Evolutionary conservation across 148 eudicot species (phyloP), one percentile per base, ranked within the genome.

Genomic region (Linanthus parryae): DNA sequence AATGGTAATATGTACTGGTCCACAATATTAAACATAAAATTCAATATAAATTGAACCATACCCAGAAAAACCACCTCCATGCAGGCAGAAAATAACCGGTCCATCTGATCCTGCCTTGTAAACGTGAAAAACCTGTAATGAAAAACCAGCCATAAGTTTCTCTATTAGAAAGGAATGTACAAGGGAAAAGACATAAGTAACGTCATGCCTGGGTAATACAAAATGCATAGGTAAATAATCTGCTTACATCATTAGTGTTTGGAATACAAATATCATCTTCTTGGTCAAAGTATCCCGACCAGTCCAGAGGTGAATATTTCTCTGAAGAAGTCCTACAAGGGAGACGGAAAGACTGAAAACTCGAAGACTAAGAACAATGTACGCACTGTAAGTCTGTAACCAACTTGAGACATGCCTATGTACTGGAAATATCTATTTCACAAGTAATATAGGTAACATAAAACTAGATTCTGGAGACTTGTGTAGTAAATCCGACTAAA

Each of bases 1-100:
- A n/a, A n/a, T n/a, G n/a, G n/a, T n/a, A n/a, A n/a, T n/a, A n/a
- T n/a, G n/a, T n/a, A n/a, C n/a, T n/a, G n/a, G n/a, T n/a, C n/a
- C 7, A 45, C 16, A 24, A 61, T 31, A 52, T 39, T 27, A 29
- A 12, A 36, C 23, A 34, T 21, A 24, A 1, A 17, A 15, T 24
- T 38, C 34, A 41, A 55, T 37, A 18, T 28, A 38, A 38, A 43
- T 55, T 44, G 49, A 31, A 7, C 39, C 58, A 41, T 75, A 90
- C 97, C 97, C 97, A 61, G 89, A 71, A 62, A 76, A 90, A 61
- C 97, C 97, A 40, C 97, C 95, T 59, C 97, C 97, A 72, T 90
- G 97, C 63, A 90, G 80, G 73, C 97, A 90, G 63, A 90, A 78
- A 28, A 86, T 65, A 41, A 86, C 89, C 3, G 97, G 97, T 41